Conservation (phyloP, 2,329 filamentous ascomycete genomes). For the Alternaria brassicae region DNA sequence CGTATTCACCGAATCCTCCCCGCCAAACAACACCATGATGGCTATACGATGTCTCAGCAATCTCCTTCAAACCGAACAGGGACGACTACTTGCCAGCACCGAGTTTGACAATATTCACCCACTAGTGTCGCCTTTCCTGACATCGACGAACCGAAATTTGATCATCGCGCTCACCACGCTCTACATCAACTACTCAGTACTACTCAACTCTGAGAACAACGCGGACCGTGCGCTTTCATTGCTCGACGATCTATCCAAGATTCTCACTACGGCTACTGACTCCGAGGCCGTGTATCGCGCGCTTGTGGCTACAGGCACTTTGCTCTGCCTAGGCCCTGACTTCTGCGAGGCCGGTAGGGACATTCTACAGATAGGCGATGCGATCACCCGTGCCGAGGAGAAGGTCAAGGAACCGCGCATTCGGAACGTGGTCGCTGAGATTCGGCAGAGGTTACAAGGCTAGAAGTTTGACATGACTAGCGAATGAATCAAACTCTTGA, state of each 20-base stretch:
- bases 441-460: conserved; percentile 56
- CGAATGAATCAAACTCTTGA: not conserved
- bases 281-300: conserved; percentile 83
- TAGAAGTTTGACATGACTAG: conserved; percentile 12
- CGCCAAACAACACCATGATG: conserved; percentile 88
- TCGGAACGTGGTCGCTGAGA: conserved; percentile 66
- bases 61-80: conserved; percentile 77
- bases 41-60: conserved; percentile 82
- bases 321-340: conserved; percentile 68
- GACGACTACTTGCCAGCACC: conserved; percentile 65
- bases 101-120: conserved; percentile 67
- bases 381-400: conserved; percentile 57
- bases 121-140: conserved; percentile 68
- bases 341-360: conserved; percentile 66
- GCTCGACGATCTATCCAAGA: conserved; percentile 66
- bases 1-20: conserved; percentile 64
- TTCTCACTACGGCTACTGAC: conserved; percentile 73
- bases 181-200: conserved; percentile 83
- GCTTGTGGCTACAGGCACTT: conserved; percentile 82
- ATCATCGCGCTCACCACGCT: conserved; percentile 82
- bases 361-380: conserved; percentile 60
- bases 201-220: conserved; percentile 63
- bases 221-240: conserved; percentile 61
- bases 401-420: conserved; percentile 67
- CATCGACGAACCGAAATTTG: conserved; percentile 73